These are phyloP conservation scores for Candida sanyaensis DNA, from an alignment of 1,139 yeast species.

Conservation along the genomic window DNA sequence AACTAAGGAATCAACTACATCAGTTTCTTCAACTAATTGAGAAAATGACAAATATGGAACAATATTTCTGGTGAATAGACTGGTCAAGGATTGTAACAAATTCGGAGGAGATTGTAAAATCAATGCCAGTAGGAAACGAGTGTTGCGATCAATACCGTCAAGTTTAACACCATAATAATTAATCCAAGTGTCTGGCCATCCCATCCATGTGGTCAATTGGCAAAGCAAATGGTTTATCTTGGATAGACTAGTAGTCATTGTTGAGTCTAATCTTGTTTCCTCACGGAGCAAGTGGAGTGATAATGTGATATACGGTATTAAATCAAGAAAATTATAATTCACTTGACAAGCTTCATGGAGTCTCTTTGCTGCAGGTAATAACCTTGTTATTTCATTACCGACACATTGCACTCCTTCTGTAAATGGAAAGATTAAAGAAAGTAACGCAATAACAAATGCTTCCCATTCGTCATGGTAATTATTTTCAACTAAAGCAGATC, in stretches of 20 bases:
- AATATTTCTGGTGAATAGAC: conserved; percentile 47
- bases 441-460: conserved; percentile 55
- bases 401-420: conserved; percentile 16
- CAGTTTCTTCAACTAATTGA: conserved; percentile 65
- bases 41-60: conserved; percentile 67
- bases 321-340: conserved; percentile 44
- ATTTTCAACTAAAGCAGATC: conserved; percentile 51
- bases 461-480: conserved; percentile 59
- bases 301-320: conserved; percentile 63
- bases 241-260: conserved; percentile 30
- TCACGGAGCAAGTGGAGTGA: conserved; percentile 78
- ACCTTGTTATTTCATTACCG: conserved; percentile 37
- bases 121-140: conserved; percentile 42
- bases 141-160: conserved; percentile 22
- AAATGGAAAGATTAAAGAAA: conserved; percentile 51
- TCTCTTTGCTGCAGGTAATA: conserved; percentile 39
- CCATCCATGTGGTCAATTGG: conserved; percentile 66
- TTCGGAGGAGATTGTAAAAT: conserved; percentile 56
- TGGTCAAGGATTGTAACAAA: conserved; percentile 52
- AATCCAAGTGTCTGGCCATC: conserved; percentile 75
- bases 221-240: conserved; percentile 57
- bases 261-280: conserved; percentile 63
- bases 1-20: conserved; percentile 56
- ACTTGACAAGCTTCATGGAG: conserved; percentile 29
- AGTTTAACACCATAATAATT: conserved; percentile 49